Conservation (phyloP, 179 eudicot genomes). For the Carnegiea gigantea region DNA sequence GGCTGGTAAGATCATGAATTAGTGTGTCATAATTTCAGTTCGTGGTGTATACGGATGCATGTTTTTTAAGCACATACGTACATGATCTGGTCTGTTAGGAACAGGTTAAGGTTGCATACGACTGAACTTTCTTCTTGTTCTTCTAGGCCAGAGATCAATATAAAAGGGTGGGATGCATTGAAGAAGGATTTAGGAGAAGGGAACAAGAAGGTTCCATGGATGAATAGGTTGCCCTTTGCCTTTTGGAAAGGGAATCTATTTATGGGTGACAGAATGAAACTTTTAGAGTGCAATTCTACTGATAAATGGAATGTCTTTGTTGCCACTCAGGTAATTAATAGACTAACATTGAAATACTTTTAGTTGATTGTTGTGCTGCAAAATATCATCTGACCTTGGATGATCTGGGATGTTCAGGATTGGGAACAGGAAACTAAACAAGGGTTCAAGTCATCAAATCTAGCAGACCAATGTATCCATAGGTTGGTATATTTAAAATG, state of each 20-base stretch:
- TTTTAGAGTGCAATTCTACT: conserved; percentile 48
- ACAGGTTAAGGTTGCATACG: no score
- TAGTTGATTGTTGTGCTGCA: no score
- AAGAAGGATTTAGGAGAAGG: conserved; percentile 51
- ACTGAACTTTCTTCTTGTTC: no score
- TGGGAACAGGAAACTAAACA: conserved; percentile 44
- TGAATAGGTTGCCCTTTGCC: conserved; percentile 53
- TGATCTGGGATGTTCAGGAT: conserved; percentile 32
- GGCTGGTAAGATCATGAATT: conserved; percentile 57
- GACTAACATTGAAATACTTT: no score
- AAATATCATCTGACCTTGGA: neutral
- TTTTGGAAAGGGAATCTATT: conserved; percentile 63
- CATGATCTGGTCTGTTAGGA: no score
- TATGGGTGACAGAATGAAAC: conserved; percentile 41
- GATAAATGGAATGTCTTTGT: conserved; percentile 48
- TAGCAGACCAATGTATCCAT: conserved; percentile 57
- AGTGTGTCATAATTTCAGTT: neutral
- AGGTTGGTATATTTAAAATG: conserved; percentile 18
- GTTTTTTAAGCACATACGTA: no score
- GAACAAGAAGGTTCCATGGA: conserved; percentile 44
- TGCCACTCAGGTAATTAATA: conserved; percentile 33
- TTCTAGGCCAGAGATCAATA: conserved; percentile 65
- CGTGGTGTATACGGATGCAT: no score
- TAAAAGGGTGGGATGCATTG: conserved; percentile 57
- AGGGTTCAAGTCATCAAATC: conserved; percentile 57